These are phyloP conservation scores for Eucalyptus albens DNA, from an alignment of 345 rosid species.

Conservation along the genomic window DNA sequence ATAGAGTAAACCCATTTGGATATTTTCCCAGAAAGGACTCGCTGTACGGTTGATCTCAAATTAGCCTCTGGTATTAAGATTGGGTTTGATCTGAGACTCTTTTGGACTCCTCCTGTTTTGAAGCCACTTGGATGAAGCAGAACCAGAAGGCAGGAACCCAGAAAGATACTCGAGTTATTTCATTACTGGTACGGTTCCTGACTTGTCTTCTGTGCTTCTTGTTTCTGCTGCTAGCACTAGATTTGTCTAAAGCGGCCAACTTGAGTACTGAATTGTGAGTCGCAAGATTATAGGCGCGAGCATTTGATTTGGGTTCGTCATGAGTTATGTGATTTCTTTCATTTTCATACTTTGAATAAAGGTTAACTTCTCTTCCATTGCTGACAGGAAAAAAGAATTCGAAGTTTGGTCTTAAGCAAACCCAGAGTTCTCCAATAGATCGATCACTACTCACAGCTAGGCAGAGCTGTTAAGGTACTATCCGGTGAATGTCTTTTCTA, in stretches of 20 bases:
- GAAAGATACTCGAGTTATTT: background rate
- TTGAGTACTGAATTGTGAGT: background rate
- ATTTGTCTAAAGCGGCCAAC: background rate
- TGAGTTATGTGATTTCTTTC: background rate
- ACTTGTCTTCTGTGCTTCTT: background rate
- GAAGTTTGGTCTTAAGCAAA: background rate
- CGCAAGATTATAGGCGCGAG: background rate
- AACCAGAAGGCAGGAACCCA: background rate
- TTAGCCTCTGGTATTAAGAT: background rate
- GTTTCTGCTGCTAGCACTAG: background rate
- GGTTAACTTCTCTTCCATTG: background rate
- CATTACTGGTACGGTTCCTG: background rate
- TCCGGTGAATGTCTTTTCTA: background rate
- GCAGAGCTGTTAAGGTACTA: background rate
- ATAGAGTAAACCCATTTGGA: background rate
- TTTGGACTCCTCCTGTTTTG: background rate
- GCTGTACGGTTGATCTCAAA: background rate
- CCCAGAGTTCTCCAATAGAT: background rate
- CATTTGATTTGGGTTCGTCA: background rate
- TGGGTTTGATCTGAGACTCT: background rate
- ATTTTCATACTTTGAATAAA: background rate
- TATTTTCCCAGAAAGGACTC: background rate
- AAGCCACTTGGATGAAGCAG: background rate
- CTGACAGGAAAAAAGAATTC: background rate
- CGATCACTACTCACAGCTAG: background rate